Conservation (phyloP, 2,329 filamentous ascomycete genomes). For the Fusarium sp. region DNA sequence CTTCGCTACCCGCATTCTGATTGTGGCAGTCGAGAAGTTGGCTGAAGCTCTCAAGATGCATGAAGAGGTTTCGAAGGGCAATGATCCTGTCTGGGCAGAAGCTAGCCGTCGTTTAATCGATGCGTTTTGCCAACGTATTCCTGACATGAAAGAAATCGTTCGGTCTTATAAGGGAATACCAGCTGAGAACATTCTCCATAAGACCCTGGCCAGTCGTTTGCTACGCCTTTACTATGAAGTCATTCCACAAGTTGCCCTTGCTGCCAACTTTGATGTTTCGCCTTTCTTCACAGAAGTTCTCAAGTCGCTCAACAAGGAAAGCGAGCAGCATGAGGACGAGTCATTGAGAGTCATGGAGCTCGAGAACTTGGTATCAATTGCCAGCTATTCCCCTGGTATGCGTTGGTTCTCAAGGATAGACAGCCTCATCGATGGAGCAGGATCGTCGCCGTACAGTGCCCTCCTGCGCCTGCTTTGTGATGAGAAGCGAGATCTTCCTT, state of each 20-base stretch:
- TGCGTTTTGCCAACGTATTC: constrained; percentile 81
- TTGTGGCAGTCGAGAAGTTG: constrained; percentile 83
- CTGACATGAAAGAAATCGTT: constrained; percentile 83
- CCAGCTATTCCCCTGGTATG: constrained; percentile 83
- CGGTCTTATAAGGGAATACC: constrained; percentile 75
- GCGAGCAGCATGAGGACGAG: constrained; percentile 59
- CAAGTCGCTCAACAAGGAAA: constrained; percentile 65
- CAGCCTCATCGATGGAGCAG: constrained; percentile 57
- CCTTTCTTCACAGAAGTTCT: constrained; percentile 76
- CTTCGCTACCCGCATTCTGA: constrained; percentile 83
- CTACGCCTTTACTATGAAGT: constrained; percentile 87
- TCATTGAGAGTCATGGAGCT: constrained; percentile 76
- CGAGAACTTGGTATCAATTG: constrained; percentile 83
- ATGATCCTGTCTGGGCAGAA: constrained; percentile 70
- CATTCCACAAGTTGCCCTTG: constrained; percentile 80
- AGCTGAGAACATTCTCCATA: constrained; percentile 76
- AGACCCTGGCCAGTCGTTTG: constrained; percentile 81
- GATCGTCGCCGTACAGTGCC: constrained; percentile 74
- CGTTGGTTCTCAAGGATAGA: constrained; percentile 87
- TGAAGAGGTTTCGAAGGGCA: constrained; percentile 53
- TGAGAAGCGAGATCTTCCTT: constrained; percentile 43
- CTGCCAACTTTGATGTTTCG: constrained; percentile 90
- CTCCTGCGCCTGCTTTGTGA: constrained; percentile 63
- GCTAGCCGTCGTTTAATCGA: constrained; percentile 73
- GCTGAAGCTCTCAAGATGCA: constrained; percentile 70